phyloP scores from a whole-genome alignment of 306 rosid species.

The Malus sylvestris region DNA sequence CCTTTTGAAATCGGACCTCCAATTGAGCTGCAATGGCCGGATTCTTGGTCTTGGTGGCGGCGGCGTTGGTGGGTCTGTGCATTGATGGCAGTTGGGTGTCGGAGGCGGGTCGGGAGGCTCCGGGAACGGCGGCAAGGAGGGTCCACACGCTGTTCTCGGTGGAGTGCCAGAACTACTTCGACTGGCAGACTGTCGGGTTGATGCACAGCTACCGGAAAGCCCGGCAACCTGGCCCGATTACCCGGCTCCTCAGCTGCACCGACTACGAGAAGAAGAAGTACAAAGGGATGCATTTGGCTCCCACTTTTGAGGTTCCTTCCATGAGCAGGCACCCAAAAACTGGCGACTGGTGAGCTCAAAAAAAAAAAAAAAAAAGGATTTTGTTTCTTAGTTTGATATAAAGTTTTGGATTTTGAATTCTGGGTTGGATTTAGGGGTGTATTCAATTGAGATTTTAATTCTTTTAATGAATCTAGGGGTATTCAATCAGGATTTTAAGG shows the following conservation, averaged over 20 bases:
- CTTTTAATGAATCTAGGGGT: no score
- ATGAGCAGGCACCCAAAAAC: constrained; percentile 96
- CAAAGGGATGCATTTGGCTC: constrained; percentile 90
- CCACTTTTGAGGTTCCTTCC: constrained; percentile 91
- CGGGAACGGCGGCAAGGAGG: constrained; percentile 30
- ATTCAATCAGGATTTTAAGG: no score
- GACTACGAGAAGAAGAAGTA: constrained; percentile 85
- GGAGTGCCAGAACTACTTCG: constrained; percentile 97
- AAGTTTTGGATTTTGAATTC: constrained; percentile 18
- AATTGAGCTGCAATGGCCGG: constrained; percentile 44
- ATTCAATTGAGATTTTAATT: no score
- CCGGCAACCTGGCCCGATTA: constrained; percentile 85
- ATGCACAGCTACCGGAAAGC: constrained; percentile 78
- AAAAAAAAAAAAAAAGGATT: no score
- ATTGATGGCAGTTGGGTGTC: constrained; percentile 17
- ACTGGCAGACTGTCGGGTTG: constrained; percentile 97
- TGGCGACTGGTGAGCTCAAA: constrained; percentile 69
- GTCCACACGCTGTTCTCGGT: constrained; percentile 92
- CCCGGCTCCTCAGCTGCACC: constrained; percentile 90
- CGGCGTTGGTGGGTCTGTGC: constrained; percentile 25
- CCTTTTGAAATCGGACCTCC: constrained; percentile 40
- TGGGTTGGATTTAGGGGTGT: constrained; percentile 11
- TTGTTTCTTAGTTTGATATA: not conserved
- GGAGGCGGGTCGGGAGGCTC: constrained; percentile 38
- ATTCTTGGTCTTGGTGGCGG: constrained; percentile 22